Evolutionary conservation across 441 rosid species (phyloP).

Genomic region (Bruguiera hainesii): DNA sequence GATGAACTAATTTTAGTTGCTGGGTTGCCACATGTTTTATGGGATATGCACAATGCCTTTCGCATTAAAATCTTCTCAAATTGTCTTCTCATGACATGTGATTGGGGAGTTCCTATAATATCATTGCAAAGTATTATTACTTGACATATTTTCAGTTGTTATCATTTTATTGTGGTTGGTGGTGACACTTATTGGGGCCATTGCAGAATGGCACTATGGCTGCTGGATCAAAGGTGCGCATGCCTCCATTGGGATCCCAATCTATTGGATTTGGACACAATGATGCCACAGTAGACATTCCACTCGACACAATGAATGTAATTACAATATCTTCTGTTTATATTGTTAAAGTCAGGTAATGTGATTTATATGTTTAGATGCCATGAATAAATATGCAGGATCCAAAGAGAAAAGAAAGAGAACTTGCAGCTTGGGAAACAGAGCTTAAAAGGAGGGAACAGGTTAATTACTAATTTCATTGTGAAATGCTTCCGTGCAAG

Average conservation of each 20-base stretch:
- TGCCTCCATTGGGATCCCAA: conserved; percentile 48
- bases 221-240: conserved; percentile 46
- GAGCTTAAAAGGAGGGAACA: conserved; percentile 81
- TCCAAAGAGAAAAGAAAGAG: conserved; percentile 66
- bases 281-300: conserved; percentile 87
- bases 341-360: no score
- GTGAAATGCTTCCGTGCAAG: conserved; percentile 1
- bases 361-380: conserved; percentile 10
- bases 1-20: no score
- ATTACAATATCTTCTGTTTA: conserved; percentile 7
- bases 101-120: no score
- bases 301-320: conserved; percentile 76
- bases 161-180: neutral
- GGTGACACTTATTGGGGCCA: neutral
- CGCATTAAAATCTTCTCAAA: no score
- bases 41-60: no score
- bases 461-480: conserved; percentile 36
- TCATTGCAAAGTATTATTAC: neutral
- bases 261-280: conserved; percentile 60
- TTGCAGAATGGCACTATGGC: conserved; percentile 55
- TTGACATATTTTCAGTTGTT: neutral
- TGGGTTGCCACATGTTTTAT: no score
- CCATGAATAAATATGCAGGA: conserved; percentile 44
- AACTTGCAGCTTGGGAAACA: conserved; percentile 83
- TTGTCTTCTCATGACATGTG: no score